Base-by-base conservation (phyloP, 495 filamentous ascomycete species). In the Daldinia bambusicola region DNA sequence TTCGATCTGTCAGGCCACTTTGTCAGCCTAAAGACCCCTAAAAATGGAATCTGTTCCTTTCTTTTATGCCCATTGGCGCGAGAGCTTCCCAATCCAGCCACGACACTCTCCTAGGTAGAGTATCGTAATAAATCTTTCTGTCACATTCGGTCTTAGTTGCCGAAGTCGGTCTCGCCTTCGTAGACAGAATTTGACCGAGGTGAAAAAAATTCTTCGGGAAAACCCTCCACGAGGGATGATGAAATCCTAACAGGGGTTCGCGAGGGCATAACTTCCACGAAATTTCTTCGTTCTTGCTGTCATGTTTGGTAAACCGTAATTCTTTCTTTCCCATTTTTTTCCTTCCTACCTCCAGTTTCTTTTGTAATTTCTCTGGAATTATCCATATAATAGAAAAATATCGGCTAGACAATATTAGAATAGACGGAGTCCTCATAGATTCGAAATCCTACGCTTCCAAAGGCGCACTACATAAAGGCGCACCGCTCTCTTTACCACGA, bases 21-120 rank as follows among this genome's bases (percentile, higher is more conserved):
- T 73, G 66, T 51, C 70, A 73, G 70, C 70, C 70, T 73, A 73
- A 73, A 73, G 59, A 61, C 61, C 69, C 70, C 70, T 73, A 73
- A 61, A 73, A 69, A 66, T 63, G 70, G 70, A 51, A 69, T 69
- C 57, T 66, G 37, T 69, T 63, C 30, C 18, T 58, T 61, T 69
- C 61, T 56, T 69, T 57, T 37, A 62, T 57, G 66, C 65, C 61
- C 61, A 73, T 73, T 73, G 70, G 65, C 63, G 65, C 70, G 37
- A 66, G 65, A 68, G 61, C 70, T 73, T 73, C 70, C 70, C 61
- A 67, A 73, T 73, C 65, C 52, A 73, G 70, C 50, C 61, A 43
- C 61, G 41, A 66, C 30, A 56, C 52, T 52, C 59, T 72, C 57
- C 51, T 41, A 72, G 61, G 55, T 38, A 65, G 45, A 65, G 65